Conservation (phyloP, 352 stramenopile genomes). For the Globisporangium irregulare region DNA sequence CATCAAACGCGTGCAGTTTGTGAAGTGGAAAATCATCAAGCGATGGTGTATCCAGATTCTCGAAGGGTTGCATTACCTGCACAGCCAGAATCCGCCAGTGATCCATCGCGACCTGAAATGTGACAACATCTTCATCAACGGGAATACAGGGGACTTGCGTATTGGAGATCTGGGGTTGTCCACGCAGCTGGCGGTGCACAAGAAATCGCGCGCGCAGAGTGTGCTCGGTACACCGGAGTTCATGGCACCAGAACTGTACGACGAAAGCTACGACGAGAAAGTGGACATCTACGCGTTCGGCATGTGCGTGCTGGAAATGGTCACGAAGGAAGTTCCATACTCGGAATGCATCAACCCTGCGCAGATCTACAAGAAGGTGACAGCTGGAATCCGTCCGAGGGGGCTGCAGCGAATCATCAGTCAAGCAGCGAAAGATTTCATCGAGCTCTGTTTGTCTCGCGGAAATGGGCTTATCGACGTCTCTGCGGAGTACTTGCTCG, state of each 20-base stretch:
- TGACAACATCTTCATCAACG: conserved; percentile 99
- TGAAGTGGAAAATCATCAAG: conserved; percentile 99
- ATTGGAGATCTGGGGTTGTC: conserved; percentile 97
- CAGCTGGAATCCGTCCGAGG: conserved; percentile 71
- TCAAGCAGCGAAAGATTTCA: conserved; percentile 74
- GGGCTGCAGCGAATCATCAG: conserved; percentile 73
- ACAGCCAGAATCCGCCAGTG: conserved; percentile 87
- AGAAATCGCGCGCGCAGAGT: conserved; percentile 80
- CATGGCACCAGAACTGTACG: conserved; percentile 99
- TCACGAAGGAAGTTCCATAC: conserved; percentile 98
- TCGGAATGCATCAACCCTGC: conserved; percentile 92
- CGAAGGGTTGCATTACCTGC: conserved; percentile 92
- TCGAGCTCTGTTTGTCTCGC: conserved; percentile 78
- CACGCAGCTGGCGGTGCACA: conserved; percentile 77
- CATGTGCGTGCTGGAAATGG: conserved; percentile 99
- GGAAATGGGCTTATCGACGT: conserved; percentile 81
- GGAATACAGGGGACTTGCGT: conserved; percentile 95
- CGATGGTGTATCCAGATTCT: conserved; percentile 98
- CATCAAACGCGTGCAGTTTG: conserved; percentile 97
- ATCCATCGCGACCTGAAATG: conserved; percentile 95
- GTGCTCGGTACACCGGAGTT: conserved; percentile 99
- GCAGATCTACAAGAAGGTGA: conserved; percentile 92
- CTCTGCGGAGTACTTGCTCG: conserved; percentile 72
- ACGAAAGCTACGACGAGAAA: conserved; percentile 98
- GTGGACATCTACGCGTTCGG: conserved; percentile 98